Evolutionary conservation across 1,284 basidiomycete species (phyloP).

Genomic region (Laetiporus sulphureus): DNA sequence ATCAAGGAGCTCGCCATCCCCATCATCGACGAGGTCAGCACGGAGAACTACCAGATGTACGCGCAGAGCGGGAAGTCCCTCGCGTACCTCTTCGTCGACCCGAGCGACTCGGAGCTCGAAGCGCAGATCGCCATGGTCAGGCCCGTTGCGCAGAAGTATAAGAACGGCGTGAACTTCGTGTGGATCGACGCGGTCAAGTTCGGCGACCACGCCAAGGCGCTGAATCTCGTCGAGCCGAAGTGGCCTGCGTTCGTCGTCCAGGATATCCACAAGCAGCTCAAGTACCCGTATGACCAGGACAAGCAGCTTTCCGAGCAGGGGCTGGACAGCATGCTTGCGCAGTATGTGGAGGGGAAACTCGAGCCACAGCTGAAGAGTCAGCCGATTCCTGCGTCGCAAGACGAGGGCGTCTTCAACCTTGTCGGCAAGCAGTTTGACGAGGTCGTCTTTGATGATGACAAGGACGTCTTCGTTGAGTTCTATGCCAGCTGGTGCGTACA

Average conservation of each 20-base stretch:
- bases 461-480: conserved; percentile 97
- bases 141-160: conserved; percentile 76
- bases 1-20: conserved; percentile 84
- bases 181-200: conserved; percentile 98
- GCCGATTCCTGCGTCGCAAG: conserved; percentile 79
- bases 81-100: conserved; percentile 93
- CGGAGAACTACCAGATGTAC: conserved; percentile 91
- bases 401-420: conserved; percentile 78
- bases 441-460: conserved; percentile 79
- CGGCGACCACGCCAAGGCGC: conserved; percentile 90
- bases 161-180: conserved; percentile 93
- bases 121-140: conserved; percentile 64
- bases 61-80: conserved; percentile 81
- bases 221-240: conserved; percentile 79
- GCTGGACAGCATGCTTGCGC: conserved; percentile 54
- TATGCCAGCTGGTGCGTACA: conserved; percentile 84
- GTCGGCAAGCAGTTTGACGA: conserved; percentile 91
- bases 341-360: conserved; percentile 72
- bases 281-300: conserved; percentile 82
- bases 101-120: conserved; percentile 63
- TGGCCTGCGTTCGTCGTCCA: conserved; percentile 97
- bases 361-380: conserved; percentile 88
- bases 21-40: conserved; percentile 87
- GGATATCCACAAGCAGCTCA: conserved; percentile 77
- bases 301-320: conserved; percentile 52